Percentiles rank a stretch among this genome's conserved stretches.
Conservation (phyloP, 139 green algal genomes). For the Chlorella sp. region DNA sequence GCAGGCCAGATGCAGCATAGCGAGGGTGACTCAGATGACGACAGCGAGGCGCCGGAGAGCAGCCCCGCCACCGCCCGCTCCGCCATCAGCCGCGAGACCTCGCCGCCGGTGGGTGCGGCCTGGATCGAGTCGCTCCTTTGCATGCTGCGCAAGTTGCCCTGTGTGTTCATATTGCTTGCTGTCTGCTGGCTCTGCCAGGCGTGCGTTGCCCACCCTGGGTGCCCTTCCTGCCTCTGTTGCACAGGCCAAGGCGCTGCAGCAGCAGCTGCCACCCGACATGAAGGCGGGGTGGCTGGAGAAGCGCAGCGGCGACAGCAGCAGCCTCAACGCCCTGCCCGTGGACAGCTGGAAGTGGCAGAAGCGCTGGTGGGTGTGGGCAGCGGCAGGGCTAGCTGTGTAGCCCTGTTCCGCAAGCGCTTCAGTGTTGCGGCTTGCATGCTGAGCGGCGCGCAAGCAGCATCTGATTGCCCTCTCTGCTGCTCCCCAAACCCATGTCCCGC, state of each 20-base stretch:
- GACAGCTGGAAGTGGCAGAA: conserved; percentile 60
- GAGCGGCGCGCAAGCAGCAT: neutral
- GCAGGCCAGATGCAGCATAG: conserved; percentile 6
- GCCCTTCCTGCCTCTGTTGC: neutral
- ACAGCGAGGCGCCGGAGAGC: conserved; percentile 26
- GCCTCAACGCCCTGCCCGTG: conserved; percentile 58
- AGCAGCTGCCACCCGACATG: conserved; percentile 36
- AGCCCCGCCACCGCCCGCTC: neutral
- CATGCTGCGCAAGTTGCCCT: neutral
- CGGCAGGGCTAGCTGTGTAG: too few relatives aligned
- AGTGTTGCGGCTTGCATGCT: neutral
- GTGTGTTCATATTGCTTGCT: neutral
- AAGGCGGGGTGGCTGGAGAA: conserved; percentile 74
- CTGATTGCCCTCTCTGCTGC: neutral
- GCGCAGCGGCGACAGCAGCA: conserved; percentile 63
- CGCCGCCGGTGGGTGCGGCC: neutral
- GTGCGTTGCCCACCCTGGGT: too few relatives aligned
- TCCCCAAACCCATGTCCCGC: conserved; percentile 6
- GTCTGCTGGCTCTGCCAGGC: neutral
- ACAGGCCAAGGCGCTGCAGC: conserved; percentile 12
- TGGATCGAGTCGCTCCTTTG: too few relatives aligned
- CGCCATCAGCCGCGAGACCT: conserved; percentile 31
- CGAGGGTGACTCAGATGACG: conserved; percentile 39
- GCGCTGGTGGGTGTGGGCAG: neutral
- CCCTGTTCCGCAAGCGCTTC: too few relatives aligned